Percentiles rank a stretch among this genome's conserved stretches.
These are phyloP conservation scores for Musa beccarii DNA, from an alignment of 176 grass and related monocot species.

Conservation along the genomic window DNA sequence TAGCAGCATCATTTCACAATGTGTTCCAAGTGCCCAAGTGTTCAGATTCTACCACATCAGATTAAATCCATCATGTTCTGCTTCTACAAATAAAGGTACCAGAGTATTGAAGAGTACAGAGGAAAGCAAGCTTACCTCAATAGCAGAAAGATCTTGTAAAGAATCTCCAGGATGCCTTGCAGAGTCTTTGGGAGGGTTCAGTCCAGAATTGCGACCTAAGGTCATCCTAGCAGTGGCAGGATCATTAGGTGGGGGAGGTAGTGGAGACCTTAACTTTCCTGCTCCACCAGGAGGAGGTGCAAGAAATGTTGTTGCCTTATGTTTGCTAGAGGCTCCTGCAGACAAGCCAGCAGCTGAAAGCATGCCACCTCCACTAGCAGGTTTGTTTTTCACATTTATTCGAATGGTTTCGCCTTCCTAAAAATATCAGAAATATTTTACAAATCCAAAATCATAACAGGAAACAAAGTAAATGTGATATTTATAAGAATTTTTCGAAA, in stretches of 20 bases:
- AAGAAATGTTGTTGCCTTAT: constrained; percentile 51
- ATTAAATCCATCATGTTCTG: too few relatives aligned
- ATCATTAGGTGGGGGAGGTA: constrained; percentile 94
- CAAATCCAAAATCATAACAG: too few relatives aligned
- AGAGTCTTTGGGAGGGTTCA: constrained; percentile 32
- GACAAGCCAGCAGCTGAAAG: constrained; percentile 65
- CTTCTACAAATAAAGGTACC: too few relatives aligned
- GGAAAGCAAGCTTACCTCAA: constrained; percentile 37
- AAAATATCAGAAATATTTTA: too few relatives aligned
- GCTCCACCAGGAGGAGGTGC: constrained; percentile 60
- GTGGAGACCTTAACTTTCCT: constrained; percentile 73
- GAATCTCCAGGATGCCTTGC: constrained; percentile 42
- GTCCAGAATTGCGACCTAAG: constrained; percentile 39
- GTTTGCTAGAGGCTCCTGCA: constrained; percentile 42
- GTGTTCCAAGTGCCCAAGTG: too few relatives aligned
- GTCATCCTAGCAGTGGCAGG: constrained; percentile 64
- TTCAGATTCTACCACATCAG: too few relatives aligned
- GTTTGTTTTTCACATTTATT: constrained; percentile 97
- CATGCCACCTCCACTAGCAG: constrained; percentile 63
- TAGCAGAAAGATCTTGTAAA: constrained; percentile 84
- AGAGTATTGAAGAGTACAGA: too few relatives aligned
- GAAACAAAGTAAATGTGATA: too few relatives aligned
- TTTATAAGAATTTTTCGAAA: too few relatives aligned
- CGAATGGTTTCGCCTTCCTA: constrained; percentile 98
- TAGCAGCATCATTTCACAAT: too few relatives aligned